Evolutionary conservation across 2,329 filamentous ascomycete species (phyloP), one percentile per base, ranked within the genome.

Genomic region (Cladosporium halotolerans): DNA sequence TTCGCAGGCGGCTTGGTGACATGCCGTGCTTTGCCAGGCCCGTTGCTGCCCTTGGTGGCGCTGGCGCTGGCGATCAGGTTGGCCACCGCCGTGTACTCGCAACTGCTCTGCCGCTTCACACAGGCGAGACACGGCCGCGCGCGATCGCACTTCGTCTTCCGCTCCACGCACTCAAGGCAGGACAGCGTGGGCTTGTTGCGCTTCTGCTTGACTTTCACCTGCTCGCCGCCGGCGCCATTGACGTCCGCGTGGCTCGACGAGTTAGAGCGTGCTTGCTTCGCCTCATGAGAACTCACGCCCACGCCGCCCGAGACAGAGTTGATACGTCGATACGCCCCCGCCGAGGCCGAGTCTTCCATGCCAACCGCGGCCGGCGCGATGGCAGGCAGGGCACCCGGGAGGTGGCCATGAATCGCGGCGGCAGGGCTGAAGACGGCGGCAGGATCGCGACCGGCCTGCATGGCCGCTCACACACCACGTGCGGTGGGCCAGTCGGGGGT

Each of bases 101-200:
- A 92, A 59, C 81, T 77, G 0, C 85, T 87, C 66, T 89, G 85
- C 42, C 88, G 77, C 70, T 90, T 91, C 63, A 89, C 83, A 67
- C 85, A 86, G 77, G 68, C 68, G 44, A 74, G 60, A 62, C 66
- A 70, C 38, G 87, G 88, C 61, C 87, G 75, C 38, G 80, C 84
- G 65, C 87, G 78, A 68, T 91, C 87, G 67, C 87, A 91, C 84
- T 91, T 91, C 19, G 87, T 91, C 72, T 91, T 91, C 60, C 87
- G 77, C 71, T 89, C 86, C 18, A 91, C 88, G 65, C 88, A 92
- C 67, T 89, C 86, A 57, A 84, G 80, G 63, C 88, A 91, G 45
- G 85, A 89, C 57, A 91, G 67, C 1, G 87, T 91, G 3, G 88
- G 88, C 69, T 92, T 92, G 71, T 92, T 92, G 45, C 88, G 81